Base-by-base conservation (phyloP, 73 alveolate genomes). In the Paramecium primaurelia region DNA sequence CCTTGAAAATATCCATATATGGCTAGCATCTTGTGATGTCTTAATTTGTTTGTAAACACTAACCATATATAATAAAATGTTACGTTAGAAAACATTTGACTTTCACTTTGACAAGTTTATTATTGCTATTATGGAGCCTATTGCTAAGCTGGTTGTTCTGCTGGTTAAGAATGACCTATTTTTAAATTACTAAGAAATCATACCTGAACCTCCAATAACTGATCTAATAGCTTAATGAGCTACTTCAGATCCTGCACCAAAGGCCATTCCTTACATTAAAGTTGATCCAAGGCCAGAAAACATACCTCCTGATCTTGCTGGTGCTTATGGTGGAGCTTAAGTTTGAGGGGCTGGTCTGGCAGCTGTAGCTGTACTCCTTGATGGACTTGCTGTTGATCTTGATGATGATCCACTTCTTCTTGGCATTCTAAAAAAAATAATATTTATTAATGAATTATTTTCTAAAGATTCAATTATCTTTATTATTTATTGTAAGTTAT, bases 161-260 rank as follows among this genome's bases (percentile, higher is more conserved):
- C 85, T 26, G 68, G 73, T 34, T 71, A n/a, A 36, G 77, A 38
- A 89, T 42, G 75, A 47, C 87, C 87, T 73, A 36, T 45, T 59
- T 90, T 59, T 71, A 18, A 54, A 37, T 32, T 22, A 69, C 80
- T 88, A 87, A 64, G 25, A 64, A 87, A 54, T 54, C 11, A 87
- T 47, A 25, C 92, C 54, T 25, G 86, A 86, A 32, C 84, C 84
- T 64, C 84, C 84, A 6, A 64, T 64, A 12, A 64, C 84, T 92
- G 77, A 86, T 88, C 95, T 95, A 54, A 95, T 93, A 18, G 97
- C 96, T 86, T 93, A 92, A 93, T 95, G 97, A 36, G 96, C 97
- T 16, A 95, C 93, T 59, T 93, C 97, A 32, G 94, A 71, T 28
- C 97, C 97, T 38, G 96, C 97, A 30, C 97, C 97, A 89, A 95